phyloP scores from a whole-genome alignment of 495 filamentous ascomycete genomes.

The Barbatosphaeria neglecta region DNA sequence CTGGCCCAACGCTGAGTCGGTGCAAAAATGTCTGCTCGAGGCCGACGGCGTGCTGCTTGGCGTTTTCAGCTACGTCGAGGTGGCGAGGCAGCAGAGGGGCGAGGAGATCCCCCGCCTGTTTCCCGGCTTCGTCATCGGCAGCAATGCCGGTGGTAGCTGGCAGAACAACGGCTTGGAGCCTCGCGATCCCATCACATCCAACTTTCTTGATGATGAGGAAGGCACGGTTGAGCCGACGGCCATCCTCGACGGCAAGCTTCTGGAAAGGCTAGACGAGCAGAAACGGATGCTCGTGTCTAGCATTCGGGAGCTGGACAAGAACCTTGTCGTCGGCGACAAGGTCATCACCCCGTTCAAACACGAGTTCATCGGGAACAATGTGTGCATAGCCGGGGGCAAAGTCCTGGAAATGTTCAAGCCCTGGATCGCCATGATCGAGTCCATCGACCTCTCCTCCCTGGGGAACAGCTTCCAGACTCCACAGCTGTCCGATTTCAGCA shows the following conservation, averaged over 20 bases:
- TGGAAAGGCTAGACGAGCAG: slow-evolving; percentile 77
- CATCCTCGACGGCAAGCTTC: slow-evolving; percentile 57
- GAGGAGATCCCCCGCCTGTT: slow-evolving; percentile 80
- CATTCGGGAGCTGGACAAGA: slow-evolving; percentile 76
- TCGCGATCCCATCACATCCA: slow-evolving; percentile 55
- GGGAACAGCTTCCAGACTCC: slow-evolving; percentile 69
- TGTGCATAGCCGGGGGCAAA: slow-evolving; percentile 62
- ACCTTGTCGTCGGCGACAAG: slow-evolving; percentile 63
- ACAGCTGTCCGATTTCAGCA: slow-evolving; percentile 74
- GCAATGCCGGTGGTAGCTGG: slow-evolving; percentile 77
- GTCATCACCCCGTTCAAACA: slow-evolving; percentile 61
- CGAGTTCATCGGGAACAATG: slow-evolving; percentile 56
- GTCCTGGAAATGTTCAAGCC: slow-evolving; percentile 78
- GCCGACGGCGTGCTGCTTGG: slow-evolving; percentile 89
- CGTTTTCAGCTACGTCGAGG: slow-evolving; percentile 90
- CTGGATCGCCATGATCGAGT: slow-evolving; percentile 79
- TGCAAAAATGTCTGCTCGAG: slow-evolving; percentile 87
- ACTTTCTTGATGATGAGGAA: slow-evolving; percentile 80
- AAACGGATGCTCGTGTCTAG: slow-evolving; percentile 67
- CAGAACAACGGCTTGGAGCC: slow-evolving; percentile 73
- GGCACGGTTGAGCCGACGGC: slow-evolving; percentile 59
- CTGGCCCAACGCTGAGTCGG: slow-evolving; percentile 77
- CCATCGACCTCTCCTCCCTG: slow-evolving; percentile 67
- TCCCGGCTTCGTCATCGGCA: slow-evolving; percentile 83
- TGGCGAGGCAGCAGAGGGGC: slow-evolving; percentile 81